A percentile compares a stretch with the other conserved stretches of the same genome.
These are phyloP conservation scores for Alternaria atra DNA, from an alignment of 2,329 filamentous ascomycete genomes.

Conservation along the genomic window DNA sequence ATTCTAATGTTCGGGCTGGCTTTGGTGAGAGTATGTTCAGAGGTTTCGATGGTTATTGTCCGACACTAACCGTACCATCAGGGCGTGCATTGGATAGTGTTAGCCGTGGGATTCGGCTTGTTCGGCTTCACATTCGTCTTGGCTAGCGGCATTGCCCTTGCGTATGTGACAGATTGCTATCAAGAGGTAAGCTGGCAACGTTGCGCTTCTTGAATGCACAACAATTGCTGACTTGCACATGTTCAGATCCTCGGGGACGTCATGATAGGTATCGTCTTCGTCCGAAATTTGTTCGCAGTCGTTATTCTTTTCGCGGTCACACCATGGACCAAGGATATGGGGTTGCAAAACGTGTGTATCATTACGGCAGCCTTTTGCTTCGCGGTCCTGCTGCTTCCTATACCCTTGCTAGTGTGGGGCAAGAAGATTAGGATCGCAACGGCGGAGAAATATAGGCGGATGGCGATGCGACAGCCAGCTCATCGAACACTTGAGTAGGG, in stretches of 20 bases:
- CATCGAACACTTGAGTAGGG: constrained; percentile 16
- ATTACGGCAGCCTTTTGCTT: constrained; percentile 50
- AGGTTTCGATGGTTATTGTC: neutral
- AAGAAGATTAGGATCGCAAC: constrained; percentile 23
- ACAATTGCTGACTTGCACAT: neutral
- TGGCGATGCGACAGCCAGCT: constrained; percentile 22
- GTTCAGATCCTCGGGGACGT: constrained; percentile 57
- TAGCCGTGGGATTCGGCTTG: constrained; percentile 52
- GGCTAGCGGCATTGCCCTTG: constrained; percentile 47
- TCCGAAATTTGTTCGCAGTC: constrained; percentile 56
- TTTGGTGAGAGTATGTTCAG: constrained; percentile 28
- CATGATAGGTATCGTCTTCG: constrained; percentile 56
- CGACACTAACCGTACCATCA: constrained; percentile 19
- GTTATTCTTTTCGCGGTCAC: constrained; percentile 58
- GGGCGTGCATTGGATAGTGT: constrained; percentile 32
- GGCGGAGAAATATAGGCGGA: constrained; percentile 16
- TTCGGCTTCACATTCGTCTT: constrained; percentile 50
- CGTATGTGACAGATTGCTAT: constrained; percentile 53
- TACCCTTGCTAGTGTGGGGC: constrained; percentile 24
- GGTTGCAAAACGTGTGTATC: constrained; percentile 54
- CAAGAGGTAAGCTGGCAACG: constrained; percentile 13
- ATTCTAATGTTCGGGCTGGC: constrained; percentile 54
- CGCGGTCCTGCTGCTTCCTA: constrained; percentile 36
- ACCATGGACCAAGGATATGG: constrained; percentile 53
- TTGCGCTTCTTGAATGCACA: neutral